Evolutionary conservation across 2,329 filamentous ascomycete genomes (phyloP).

Genomic region (Colletotrichum australisinense): DNA sequence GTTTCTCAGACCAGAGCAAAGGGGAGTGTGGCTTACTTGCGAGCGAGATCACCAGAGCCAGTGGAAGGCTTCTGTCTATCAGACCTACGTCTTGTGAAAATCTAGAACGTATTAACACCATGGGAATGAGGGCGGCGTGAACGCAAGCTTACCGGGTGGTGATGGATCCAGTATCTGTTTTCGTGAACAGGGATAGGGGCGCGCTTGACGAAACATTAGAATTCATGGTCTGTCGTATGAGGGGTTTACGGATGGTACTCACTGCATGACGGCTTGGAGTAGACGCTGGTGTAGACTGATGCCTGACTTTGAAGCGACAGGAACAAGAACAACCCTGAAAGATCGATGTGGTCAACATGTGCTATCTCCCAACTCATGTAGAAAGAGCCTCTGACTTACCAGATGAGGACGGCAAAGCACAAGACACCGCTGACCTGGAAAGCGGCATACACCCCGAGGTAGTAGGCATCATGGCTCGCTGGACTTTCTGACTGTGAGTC

Average conservation of each 20-base stretch:
- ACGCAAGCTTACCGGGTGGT: constrained; percentile 38
- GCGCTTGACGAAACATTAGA: constrained; percentile 13
- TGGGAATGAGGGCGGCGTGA: not conserved
- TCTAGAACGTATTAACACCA: not conserved
- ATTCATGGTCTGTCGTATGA: not conserved
- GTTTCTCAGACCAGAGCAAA: not conserved
- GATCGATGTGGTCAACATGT: not conserved
- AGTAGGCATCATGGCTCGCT: constrained; percentile 36
- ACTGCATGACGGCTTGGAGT: constrained; percentile 31
- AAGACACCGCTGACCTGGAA: constrained; percentile 21
- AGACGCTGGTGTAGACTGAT: constrained; percentile 30
- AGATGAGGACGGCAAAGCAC: constrained; percentile 32
- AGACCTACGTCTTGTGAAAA: constrained; percentile 42
- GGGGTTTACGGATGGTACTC: not conserved
- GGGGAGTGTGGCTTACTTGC: constrained; percentile 10
- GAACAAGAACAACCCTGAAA: constrained; percentile 27
- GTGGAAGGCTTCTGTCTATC: constrained; percentile 39
- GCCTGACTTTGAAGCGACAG: constrained; percentile 27
- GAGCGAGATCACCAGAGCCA: constrained; percentile 38
- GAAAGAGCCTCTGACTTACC: not conserved
- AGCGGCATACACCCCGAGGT: constrained; percentile 39
- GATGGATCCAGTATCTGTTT: constrained; percentile 39
- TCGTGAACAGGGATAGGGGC: constrained; percentile 34
- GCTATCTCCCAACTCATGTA: no score
- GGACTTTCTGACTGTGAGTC: constrained; percentile 32